These are phyloP conservation scores for Medicago ruthenica DNA, from an alignment of 306 rosid species.

Conservation along the genomic window DNA sequence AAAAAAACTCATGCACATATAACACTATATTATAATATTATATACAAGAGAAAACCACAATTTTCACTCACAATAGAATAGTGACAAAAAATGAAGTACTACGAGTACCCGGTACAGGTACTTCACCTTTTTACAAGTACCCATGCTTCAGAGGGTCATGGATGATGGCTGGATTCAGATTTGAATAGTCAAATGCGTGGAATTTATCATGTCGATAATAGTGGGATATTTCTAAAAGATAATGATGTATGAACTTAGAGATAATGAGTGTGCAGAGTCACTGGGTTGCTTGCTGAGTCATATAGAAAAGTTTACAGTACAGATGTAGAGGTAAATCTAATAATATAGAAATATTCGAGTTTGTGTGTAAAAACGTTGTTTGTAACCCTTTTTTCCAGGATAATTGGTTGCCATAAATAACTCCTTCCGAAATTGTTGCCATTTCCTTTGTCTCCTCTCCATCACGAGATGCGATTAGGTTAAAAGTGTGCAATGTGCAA, in stretches of 20 bases:
- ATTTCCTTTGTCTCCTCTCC: slow-evolving; percentile 22
- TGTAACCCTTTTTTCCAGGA: slow-evolving; percentile 36
- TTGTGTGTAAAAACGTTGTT: slow-evolving; percentile 18
- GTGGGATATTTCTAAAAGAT: neutral
- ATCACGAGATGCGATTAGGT: neutral
- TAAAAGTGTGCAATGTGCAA: slow-evolving; percentile 21
- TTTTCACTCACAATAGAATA: too few relatives aligned
- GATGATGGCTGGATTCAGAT: slow-evolving; percentile 26
- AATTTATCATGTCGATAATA: slow-evolving; percentile 9
- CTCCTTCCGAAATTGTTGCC: slow-evolving; percentile 11
- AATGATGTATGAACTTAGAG: slow-evolving; percentile 10
- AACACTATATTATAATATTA: too few relatives aligned
- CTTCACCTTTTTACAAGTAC: too few relatives aligned
- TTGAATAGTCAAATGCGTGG: slow-evolving; percentile 14
- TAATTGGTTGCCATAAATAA: neutral
- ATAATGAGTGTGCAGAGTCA: neutral
- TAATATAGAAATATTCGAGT: neutral
- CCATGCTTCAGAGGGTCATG: too few relatives aligned
- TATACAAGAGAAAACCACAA: too few relatives aligned
- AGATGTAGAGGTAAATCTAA: slow-evolving; percentile 21
- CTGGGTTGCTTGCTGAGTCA: slow-evolving; percentile 18
- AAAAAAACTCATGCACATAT: too few relatives aligned
- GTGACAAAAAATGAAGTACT: too few relatives aligned
- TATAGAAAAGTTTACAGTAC: slow-evolving; percentile 7
- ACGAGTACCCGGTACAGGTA: too few relatives aligned